Conservation (phyloP, 176 grass and related monocot genomes). For the Calamus simplicifolius region DNA sequence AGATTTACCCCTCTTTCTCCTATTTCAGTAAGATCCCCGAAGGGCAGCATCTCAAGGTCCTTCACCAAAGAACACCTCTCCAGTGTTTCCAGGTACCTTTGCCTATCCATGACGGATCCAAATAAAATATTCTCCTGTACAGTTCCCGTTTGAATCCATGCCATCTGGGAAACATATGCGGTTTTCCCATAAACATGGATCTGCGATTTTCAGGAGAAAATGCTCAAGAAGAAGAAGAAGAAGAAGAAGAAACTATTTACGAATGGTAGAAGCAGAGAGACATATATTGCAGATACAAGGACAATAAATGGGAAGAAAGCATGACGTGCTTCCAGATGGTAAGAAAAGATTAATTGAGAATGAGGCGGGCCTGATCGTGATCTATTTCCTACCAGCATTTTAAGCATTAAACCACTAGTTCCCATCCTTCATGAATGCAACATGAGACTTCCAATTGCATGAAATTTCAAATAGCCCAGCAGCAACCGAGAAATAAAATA, state of each 20-base stretch:
- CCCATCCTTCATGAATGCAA: too few species aligned
- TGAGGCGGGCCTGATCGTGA: too few species aligned
- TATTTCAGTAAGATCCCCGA: conserved; percentile 71
- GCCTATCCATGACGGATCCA: conserved; percentile 46
- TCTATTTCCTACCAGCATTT: too few species aligned
- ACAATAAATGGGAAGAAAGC: too few species aligned
- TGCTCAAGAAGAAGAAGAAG: neutral
- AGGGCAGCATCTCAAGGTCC: conserved; percentile 75
- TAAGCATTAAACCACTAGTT: too few species aligned
- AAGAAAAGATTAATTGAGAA: too few species aligned
- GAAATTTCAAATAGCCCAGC: too few species aligned
- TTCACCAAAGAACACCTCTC: conserved; percentile 61
- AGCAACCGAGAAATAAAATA: too few species aligned
- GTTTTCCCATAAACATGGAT: conserved; percentile 68
- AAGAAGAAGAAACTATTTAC: neutral
- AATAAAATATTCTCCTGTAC: conserved; percentile 91
- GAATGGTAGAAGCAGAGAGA: too few species aligned
- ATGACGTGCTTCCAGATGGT: too few species aligned
- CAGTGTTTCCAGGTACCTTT: conserved; percentile 77
- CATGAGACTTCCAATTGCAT: too few species aligned
- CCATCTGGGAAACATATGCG: conserved; percentile 86
- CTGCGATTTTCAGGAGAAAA: conserved; percentile 30
- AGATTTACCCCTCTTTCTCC: conserved; percentile 89
- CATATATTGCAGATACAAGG: too few species aligned
- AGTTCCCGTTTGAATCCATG: conserved; percentile 91